Evolutionary conservation across 495 filamentous ascomycete genomes (phyloP).

Genomic region (Platismatia glauca): DNA sequence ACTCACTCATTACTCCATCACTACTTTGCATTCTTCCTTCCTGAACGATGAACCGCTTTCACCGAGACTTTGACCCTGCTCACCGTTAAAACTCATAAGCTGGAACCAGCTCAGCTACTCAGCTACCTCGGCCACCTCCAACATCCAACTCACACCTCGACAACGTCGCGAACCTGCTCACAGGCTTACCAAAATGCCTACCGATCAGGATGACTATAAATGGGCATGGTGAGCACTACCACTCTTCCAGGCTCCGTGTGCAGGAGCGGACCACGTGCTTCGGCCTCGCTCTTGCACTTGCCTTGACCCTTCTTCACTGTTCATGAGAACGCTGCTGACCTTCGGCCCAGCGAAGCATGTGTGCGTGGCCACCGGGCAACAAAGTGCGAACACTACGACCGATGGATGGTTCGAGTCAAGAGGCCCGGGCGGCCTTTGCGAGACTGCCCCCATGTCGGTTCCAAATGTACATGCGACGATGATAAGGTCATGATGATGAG

Average conservation of each 20-base stretch:
- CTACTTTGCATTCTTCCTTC: neutral
- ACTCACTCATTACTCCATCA: neutral
- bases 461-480: conserved; percentile 49
- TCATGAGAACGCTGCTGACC: conserved; percentile 13
- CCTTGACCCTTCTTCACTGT: neutral
- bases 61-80: neutral
- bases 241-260: neutral
- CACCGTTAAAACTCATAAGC: neutral
- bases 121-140: too few species aligned
- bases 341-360: conserved; percentile 57
- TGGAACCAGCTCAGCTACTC: conserved; percentile 1
- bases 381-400: conserved; percentile 67
- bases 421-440: conserved; percentile 73
- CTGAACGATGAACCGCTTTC: neutral
- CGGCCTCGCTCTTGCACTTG: neutral
- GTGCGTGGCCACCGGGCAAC: conserved; percentile 81
- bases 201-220: conserved; percentile 40
- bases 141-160: neutral
- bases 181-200: conserved; percentile 31
- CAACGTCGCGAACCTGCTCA: neutral
- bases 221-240: conserved; percentile 41
- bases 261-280: neutral
- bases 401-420: conserved; percentile 68
- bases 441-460: conserved; percentile 64
- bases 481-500: conserved; percentile 44